Evolutionary conservation across 1,284 basidiomycete genomes (phyloP), one percentile per base, ranked within the genome.

Genomic region (Serendipita sp.): DNA sequence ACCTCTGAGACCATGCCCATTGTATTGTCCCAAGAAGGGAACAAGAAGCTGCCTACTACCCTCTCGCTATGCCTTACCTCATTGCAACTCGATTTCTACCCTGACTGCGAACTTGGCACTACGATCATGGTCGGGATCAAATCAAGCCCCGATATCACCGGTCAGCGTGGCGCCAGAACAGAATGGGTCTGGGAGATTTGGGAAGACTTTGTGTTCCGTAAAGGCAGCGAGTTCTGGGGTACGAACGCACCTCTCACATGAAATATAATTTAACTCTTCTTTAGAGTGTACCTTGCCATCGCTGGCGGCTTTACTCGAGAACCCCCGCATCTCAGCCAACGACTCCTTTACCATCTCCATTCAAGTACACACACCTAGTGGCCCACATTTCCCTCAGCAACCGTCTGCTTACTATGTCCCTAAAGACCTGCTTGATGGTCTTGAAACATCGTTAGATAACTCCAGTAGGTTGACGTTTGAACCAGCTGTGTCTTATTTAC

Each of bases 51-150:
- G 44, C 60, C 13, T 50, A 68, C 49, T 65, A 69, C 72, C 13
- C 73, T 88, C n/a, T 84, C 82, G 0, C 75, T 87, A 3, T 85
- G 79, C 65, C 79, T 88, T 60, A 85, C 84, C 0, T 82, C 82
- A n/a, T 72, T 84, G 35, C 77, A 82, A 69, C 70, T 85, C 49
- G 84, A 85, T 66, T 81, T 77, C 66, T 79, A 82, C 64, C 72
- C 77, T 1, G 80, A 84, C 60, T 83, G 81, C 68, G 82, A 84
- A 68, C 77, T 81, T 62, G 77, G 76, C 15, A 78, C 83, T 1
- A 81, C 83, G 6, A 85, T 89, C 74, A 84, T 88, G 75, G 79
- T 82, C 10, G 86, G 83, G 12, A 82, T 89, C 66, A 87, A 85
- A 68, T 82, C 80, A 60, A 79, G 82, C 66, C 80, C 82, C 65